Evolutionary conservation across 371 early-diverging fungal species (phyloP), one percentile per base, ranked within the genome.

Genomic region (Mortierella polycephala): DNA sequence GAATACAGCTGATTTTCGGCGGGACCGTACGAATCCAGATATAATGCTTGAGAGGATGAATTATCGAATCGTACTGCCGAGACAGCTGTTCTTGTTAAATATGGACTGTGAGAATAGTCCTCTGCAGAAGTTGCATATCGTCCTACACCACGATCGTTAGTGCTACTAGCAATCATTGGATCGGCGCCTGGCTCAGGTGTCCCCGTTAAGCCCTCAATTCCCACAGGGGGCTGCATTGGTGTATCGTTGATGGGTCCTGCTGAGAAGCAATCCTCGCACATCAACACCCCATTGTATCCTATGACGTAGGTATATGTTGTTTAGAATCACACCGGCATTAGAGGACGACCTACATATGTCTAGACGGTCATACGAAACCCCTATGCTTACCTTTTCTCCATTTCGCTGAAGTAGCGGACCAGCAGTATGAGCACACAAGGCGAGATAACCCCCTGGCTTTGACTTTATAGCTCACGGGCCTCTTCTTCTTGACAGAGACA

Each of bases 241-340:
- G 39, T 57, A 5, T 70, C 75, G n/a, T 70, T 85, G 14, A 85
- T 77, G 7, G 87, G 82, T 10, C 91, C 92, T 6, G 90, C 71
- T 21, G 86, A 82, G 72, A 92, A 95, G 79, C 96, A 96, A 10
- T 83, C 82, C 63, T 90, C 88, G 75, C 96, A 96, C 93, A 96
- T 93, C 6, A 94, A 80, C 0, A 94, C 89, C 2, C 93, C 93
- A 47, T 93, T 91, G 68, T 93, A 95, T 0, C 94, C 95, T 83
- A 83, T 80, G 39, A 30, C 30, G 30, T 30, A 30, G 30, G 30
- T 30, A 30, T 30, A 30, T 30, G 30, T 30, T 30, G 30, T 30
- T 30, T 30, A 30, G 30, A 30, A 42, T 6, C 47, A 39, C 2
- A 21, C 14, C 6, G 20, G 10, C 0, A 21, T 6, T 49, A 21